Base-by-base conservation (phyloP, 225 moss, liverwort and hornwort genomes). In the Neckera pumila region DNA sequence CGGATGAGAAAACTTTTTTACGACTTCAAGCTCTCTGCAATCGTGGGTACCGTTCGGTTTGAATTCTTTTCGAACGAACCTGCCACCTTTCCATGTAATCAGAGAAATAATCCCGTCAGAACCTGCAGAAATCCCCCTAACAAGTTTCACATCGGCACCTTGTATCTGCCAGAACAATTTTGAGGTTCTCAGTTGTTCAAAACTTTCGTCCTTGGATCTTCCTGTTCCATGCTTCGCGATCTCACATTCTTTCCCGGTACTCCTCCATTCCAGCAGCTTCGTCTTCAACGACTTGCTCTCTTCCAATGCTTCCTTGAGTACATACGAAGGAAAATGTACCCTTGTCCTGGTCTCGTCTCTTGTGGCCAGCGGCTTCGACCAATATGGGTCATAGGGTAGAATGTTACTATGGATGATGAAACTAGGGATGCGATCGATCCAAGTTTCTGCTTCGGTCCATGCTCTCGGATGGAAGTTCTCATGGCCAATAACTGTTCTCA, bases 321-420 rank as follows among this genome's bases (percentile, higher is more conserved):
- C 7, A 81, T 12, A 75, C 9, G 42, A 81, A n/a, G 87, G 36
- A 57, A 80, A 81, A 76, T 54, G 67, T 59, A 74, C 21, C 17
- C 87, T 60, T 36, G 56, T 40, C 66, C 25, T 33, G 42, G 58
- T 8, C 78, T 64, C 43, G 40, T 82, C 54, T 28, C 42, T 71
- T 17, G 75, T 53, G 40, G 34, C 11, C 60, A 62, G 57, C 34
- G 83, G 47, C 58, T 73, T 74, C 54, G 71, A 76, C 86, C 82
- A 90, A 17, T 87, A 88, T 38, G 83, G 85, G 31, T 88, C 58
- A 59, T 78, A 85, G 12, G 92, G 92, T 57, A 92, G 85, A 78
- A 92, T 47, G 76, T 90, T 92, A 86, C 92, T 82, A 9, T 88
- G 90, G 65, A 89, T 82, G 69, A 34, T 40, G 45, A 85, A 82